Evolutionary conservation across 148 eudicot species (phyloP).

Genomic region (Fagopyrum tataricum): DNA sequence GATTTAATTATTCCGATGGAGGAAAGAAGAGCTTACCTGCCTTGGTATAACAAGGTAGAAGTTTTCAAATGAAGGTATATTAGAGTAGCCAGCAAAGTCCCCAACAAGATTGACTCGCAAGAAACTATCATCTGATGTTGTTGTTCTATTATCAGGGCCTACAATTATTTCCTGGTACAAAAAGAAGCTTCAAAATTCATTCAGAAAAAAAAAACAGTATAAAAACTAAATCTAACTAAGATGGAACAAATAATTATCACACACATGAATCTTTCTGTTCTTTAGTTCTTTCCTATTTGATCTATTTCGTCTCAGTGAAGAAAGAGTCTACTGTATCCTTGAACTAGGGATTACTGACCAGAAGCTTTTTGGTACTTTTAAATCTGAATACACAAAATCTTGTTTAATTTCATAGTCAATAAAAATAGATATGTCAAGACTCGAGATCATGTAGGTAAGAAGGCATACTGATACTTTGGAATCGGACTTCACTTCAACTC

Average conservation of each 20-base stretch:
- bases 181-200: neutral
- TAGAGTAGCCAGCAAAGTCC: slow-evolving; percentile 75
- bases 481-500: slow-evolving; percentile 64
- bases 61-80: slow-evolving; percentile 81
- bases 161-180: slow-evolving; percentile 60
- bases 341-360: too few relatives aligned
- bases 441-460: slow-evolving; percentile 5
- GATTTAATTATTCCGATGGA: neutral
- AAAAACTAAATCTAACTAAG: too few relatives aligned
- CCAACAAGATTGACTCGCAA: slow-evolving; percentile 82
- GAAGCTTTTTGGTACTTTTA: too few relatives aligned
- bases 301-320: too few relatives aligned
- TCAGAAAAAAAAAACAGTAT: neutral
- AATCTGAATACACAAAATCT: too few relatives aligned
- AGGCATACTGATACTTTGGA: slow-evolving; percentile 57
- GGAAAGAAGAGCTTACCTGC: slow-evolving; percentile 46
- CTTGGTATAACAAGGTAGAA: slow-evolving; percentile 82
- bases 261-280: too few relatives aligned
- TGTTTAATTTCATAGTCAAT: too few relatives aligned
- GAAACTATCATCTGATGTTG: slow-evolving; percentile 61
- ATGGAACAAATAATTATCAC: too few relatives aligned
- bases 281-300: too few relatives aligned
- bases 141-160: slow-evolving; percentile 79
- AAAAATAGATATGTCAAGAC: neutral
- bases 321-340: too few relatives aligned